These are phyloP conservation scores for Gentiana straminea DNA, from an alignment of 257 asterid species.

Conservation along the genomic window DNA sequence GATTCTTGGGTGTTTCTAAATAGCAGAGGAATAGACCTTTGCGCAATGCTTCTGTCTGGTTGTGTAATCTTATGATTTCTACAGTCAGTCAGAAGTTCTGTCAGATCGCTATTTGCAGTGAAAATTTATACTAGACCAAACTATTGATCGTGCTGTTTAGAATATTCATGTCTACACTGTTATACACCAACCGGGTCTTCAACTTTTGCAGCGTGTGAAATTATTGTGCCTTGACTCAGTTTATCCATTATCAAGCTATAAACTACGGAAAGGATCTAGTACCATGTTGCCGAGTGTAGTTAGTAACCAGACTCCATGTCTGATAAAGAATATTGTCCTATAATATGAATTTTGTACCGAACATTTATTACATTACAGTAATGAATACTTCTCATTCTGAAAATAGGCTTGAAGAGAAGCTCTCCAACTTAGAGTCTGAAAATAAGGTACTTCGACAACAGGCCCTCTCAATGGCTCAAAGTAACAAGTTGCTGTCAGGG, in stretches of 20 bases:
- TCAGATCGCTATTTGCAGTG: too few relatives aligned
- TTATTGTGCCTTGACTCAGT: neutral
- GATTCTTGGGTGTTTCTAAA: too few relatives aligned
- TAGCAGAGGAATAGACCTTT: too few relatives aligned
- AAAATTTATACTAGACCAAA: too few relatives aligned
- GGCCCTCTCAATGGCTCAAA: constrained; percentile 95
- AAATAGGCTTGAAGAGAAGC: constrained; percentile 85
- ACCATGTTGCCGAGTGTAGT: neutral
- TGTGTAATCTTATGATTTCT: too few relatives aligned
- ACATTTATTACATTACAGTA: constrained; percentile 7
- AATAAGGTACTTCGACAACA: constrained; percentile 97
- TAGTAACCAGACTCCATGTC: neutral
- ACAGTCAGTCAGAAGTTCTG: too few relatives aligned
- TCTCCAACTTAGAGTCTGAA: constrained; percentile 83
- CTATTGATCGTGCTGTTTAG: too few relatives aligned
- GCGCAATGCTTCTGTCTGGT: too few relatives aligned
- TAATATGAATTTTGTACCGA: constrained; percentile 4
- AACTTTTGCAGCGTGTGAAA: neutral
- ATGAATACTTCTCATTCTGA: constrained; percentile 22
- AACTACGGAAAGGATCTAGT: neutral
- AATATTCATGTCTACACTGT: too few relatives aligned
- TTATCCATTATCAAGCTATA: neutral
- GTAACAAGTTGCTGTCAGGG: constrained; percentile 53
- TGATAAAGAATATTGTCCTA: constrained; percentile 6
- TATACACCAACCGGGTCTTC: too few relatives aligned